Evolutionary conservation across 208 protist genomes (phyloP), one percentile per base, ranked within the genome.

Genomic region (Acanthamoeba quina): DNA sequence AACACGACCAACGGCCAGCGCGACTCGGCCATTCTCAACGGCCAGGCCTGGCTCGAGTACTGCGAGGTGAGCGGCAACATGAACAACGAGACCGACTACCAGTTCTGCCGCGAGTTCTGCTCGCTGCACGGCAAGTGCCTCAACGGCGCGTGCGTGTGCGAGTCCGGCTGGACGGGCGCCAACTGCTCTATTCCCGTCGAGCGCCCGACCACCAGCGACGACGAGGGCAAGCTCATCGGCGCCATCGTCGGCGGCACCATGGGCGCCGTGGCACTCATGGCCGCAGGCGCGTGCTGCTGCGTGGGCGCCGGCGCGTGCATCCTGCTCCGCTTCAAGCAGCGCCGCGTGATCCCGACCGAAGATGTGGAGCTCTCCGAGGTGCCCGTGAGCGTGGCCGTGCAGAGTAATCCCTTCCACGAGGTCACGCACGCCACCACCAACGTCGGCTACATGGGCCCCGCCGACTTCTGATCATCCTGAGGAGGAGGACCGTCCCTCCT

Each of bases 61-160:
- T 90, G 82, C 82, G 56, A 90, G 44, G 29, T 64, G 52, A 70
- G 56, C 52, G 70, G 70, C 31, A 44, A 78, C 70, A 78, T 78
- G 70, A 70, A 58, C 37, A 58, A 90, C 52, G 82, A 90, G n/a
- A 64, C 47, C 60, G n/a, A 90, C 3, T 70, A 41, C 41, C 56
- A 70, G 56, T 70, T 90, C 82, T 90, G 82, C 82, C 56, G 60
- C 52, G 82, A 90, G 56, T 90, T 90, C 56, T 90, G 82, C 82
- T 70, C 52, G 31, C 52, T 90, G 9, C 44, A 90, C 31, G 82
- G 82, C 29, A 24, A 90, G 29, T 90, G 82, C 60, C 47, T 90
- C 26, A 31, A 66, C 82, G 82, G 82, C 34, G n/a, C 62, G 60
- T 90, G 82, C 60, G 82, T 90, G 60, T 90, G 82, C 82, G 82